Evolutionary conservation across 2,329 filamentous ascomycete genomes (phyloP).

Genomic region (Sporothrix dimorphospora): DNA sequence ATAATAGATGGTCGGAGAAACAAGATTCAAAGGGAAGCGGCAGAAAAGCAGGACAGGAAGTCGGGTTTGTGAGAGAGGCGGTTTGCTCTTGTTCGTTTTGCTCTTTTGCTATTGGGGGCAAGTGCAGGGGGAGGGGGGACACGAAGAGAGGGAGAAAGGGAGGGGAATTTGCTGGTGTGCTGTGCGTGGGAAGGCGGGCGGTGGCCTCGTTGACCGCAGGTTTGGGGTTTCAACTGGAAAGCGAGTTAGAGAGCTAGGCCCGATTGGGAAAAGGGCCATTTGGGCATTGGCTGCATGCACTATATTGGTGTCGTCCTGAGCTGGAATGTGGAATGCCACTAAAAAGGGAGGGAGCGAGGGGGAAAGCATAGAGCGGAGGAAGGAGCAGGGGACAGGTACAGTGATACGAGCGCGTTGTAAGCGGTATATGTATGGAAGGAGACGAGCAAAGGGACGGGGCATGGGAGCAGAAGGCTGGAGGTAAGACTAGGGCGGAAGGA

Average conservation of each 20-base stretch:
- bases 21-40: conserved; percentile 1
- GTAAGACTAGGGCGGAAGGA: neutral
- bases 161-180: conserved; percentile 13
- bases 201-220: conserved; percentile 27
- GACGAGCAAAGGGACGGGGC: neutral
- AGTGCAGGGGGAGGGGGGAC: conserved; percentile 9
- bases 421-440: neutral
- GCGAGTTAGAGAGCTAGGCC: conserved; percentile 22
- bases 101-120: conserved; percentile 12
- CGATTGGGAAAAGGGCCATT: conserved; percentile 5
- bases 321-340: conserved; percentile 8
- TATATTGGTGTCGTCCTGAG: neutral
- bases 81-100: conserved; percentile 7
- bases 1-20: neutral
- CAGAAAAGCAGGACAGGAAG: conserved; percentile 15
- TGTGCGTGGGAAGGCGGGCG: conserved; percentile 8
- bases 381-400: conserved; percentile 8
- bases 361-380: neutral
- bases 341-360: neutral
- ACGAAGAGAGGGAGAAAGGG: conserved; percentile 10
- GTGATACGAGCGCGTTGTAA: neutral
- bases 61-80: neutral
- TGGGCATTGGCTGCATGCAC: conserved; percentile 11
- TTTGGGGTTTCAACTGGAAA: conserved; percentile 17
- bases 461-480: neutral